Percentiles rank a stretch among this genome's conserved stretches.
Evolutionary conservation across 257 asterid genomes (phyloP).

Genomic region (Craterostigma plantagineum): DNA sequence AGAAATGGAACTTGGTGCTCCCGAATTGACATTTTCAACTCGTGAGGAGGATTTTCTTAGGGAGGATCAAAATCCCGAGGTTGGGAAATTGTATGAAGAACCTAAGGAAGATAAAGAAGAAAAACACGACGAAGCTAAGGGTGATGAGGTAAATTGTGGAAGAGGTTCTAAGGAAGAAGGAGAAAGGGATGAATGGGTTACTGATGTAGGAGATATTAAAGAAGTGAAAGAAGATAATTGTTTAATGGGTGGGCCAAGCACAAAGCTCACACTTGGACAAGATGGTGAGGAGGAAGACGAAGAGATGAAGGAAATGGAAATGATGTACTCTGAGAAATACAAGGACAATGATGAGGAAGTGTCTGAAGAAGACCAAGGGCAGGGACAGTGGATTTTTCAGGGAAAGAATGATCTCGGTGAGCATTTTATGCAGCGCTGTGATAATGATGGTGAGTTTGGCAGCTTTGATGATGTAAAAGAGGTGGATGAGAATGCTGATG

Average conservation of each 20-base stretch:
- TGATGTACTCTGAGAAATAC: constrained; percentile 31
- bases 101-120: constrained; percentile 8
- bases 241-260: constrained; percentile 26
- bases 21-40: too few species aligned
- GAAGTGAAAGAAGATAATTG: constrained; percentile 7
- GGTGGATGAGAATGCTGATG: constrained; percentile 9
- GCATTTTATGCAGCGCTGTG: constrained; percentile 38
- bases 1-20: not conserved
- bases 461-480: constrained; percentile 11
- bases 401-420: constrained; percentile 24
- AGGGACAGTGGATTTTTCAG: constrained; percentile 34
- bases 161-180: too few species aligned
- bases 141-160: too few species aligned
- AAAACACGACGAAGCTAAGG: constrained; percentile 5
- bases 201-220: constrained; percentile 8
- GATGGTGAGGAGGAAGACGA: constrained; percentile 24
- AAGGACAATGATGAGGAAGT: constrained; percentile 19
- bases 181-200: constrained; percentile 6
- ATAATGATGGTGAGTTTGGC: constrained; percentile 12
- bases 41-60: too few species aligned
- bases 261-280: constrained; percentile 65
- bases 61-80: too few species aligned
- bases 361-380: constrained; percentile 16
- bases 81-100: constrained; percentile 3
- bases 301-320: constrained; percentile 15